Percentiles rank a stretch among this genome's conserved stretches.
Conservation (phyloP, 1,284 basidiomycete species). For the Cryptococcus amylolentus region DNA sequence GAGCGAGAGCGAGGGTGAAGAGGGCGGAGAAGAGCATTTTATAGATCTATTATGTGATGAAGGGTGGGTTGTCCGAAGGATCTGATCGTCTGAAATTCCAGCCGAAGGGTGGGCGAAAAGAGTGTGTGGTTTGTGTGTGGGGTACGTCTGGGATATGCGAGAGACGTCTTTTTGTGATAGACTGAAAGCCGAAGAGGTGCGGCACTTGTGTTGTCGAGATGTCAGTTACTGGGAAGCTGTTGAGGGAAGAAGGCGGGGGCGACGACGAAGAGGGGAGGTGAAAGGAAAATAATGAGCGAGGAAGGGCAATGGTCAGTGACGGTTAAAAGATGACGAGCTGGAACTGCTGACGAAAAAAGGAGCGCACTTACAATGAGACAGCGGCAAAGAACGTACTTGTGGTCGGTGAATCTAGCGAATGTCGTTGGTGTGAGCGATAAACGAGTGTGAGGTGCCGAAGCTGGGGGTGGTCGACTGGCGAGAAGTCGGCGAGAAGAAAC, state of each 20-base stretch:
- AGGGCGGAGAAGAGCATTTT: slow-evolving; percentile 1
- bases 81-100: no score
- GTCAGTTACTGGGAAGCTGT: neutral
- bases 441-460: no score
- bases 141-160: neutral
- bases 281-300: neutral
- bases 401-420: neutral
- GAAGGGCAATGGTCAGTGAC: no score
- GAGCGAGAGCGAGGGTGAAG: neutral
- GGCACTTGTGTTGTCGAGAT: neutral
- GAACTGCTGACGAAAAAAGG: neutral
- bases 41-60: neutral
- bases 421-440: neutral
- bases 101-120: neutral
- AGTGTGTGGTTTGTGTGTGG: neutral
- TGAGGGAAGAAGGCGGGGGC: no score
- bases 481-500: no score
- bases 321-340: neutral
- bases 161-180: neutral
- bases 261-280: neutral
- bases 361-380: neutral
- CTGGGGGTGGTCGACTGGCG: no score
- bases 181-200: slow-evolving; percentile 1
- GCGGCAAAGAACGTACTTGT: neutral
- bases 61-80: neutral